A percentile compares a stretch with the other conserved stretches of the same genome.
phyloP scores from a whole-genome alignment of 305 asterid genomes.

The Fraxinus albicans region DNA sequence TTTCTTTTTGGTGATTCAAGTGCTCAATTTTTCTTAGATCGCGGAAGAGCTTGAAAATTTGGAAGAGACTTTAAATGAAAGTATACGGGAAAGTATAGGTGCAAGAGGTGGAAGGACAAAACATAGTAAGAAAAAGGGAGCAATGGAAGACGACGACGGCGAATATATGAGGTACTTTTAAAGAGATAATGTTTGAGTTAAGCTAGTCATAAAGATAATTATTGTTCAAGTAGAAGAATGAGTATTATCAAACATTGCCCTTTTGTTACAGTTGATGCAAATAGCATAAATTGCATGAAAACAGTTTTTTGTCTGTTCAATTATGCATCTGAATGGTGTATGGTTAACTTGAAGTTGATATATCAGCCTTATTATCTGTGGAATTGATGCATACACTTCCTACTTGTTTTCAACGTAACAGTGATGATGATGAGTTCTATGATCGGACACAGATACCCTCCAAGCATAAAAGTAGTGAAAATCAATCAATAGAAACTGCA shows the following conservation, averaged over 20 bases:
- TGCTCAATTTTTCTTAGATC: slow-evolving; percentile 40
- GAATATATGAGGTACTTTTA: slow-evolving; percentile 59
- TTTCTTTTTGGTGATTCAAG: slow-evolving; percentile 22
- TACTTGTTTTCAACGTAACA: slow-evolving; percentile 32
- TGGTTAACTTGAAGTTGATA: slow-evolving; percentile 5
- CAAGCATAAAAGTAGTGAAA: slow-evolving; percentile 59
- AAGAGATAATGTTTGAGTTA: background rate
- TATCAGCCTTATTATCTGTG: background rate
- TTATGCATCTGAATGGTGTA: slow-evolving; percentile 7
- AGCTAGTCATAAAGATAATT: background rate
- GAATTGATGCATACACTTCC: slow-evolving; percentile 20
- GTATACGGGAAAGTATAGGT: slow-evolving; percentile 90
- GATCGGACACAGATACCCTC: slow-evolving; percentile 75
- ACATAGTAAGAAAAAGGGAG: slow-evolving; percentile 61
- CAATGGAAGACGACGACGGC: slow-evolving; percentile 63
- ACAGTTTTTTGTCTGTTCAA: slow-evolving; percentile 3
- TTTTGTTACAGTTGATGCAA: background rate
- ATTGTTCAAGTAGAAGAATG: background rate
- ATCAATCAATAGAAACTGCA: slow-evolving; percentile 83
- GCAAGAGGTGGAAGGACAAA: slow-evolving; percentile 70
- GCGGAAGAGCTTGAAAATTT: slow-evolving; percentile 96
- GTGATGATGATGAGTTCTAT: slow-evolving; percentile 92
- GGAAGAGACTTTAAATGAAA: slow-evolving; percentile 96
- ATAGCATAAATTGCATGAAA: slow-evolving; percentile 3
- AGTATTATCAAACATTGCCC: background rate